Conservation (phyloP, 768 basidiomycete species). For the Leccinum sublutescens region DNA sequence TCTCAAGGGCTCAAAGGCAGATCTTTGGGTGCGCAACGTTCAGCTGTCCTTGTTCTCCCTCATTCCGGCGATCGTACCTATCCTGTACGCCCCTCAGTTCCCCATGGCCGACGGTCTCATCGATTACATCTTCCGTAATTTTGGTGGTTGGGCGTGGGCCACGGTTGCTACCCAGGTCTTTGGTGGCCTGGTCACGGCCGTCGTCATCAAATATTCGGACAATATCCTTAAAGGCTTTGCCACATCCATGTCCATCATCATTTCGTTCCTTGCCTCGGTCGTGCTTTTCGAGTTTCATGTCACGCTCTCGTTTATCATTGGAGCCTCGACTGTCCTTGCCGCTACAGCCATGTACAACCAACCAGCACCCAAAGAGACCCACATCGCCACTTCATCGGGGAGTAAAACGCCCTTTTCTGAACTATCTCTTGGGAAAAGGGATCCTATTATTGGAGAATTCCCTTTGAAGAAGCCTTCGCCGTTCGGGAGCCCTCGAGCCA, state of each 20-base stretch:
- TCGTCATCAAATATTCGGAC: conserved; percentile 97
- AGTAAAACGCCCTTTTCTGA: conserved; percentile 39
- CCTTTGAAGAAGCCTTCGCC: conserved; percentile 44
- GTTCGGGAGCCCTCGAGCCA: conserved; percentile 48
- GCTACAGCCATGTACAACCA: conserved; percentile 97
- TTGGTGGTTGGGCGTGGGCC: conserved; percentile 94
- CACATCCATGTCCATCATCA: conserved; percentile 88
- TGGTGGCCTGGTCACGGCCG: conserved; percentile 89
- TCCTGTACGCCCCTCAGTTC: conserved; percentile 54
- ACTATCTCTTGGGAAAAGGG: conserved; percentile 46
- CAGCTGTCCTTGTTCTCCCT: conserved; percentile 89
- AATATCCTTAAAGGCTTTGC: conserved; percentile 98
- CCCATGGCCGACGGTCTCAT: conserved; percentile 50
- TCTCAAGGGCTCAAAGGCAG: conserved; percentile 77
- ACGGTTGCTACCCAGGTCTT: conserved; percentile 88
- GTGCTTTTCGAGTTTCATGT: conserved; percentile 88
- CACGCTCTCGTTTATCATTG: conserved; percentile 83
- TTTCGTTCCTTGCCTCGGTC: conserved; percentile 93
- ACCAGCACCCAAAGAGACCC: conserved; percentile 43
- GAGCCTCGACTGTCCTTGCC: conserved; percentile 78
- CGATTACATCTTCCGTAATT: conserved; percentile 72
- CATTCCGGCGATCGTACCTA: conserved; percentile 81
- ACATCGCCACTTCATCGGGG: conserved; percentile 34
- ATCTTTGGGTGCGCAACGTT: conserved; percentile 89
- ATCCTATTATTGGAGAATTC: conserved; percentile 63